Evolutionary conservation across 2,329 filamentous ascomycete species (phyloP), one percentile per base, ranked within the genome.

Genomic region (Cephalotrichum gorgonifer): DNA sequence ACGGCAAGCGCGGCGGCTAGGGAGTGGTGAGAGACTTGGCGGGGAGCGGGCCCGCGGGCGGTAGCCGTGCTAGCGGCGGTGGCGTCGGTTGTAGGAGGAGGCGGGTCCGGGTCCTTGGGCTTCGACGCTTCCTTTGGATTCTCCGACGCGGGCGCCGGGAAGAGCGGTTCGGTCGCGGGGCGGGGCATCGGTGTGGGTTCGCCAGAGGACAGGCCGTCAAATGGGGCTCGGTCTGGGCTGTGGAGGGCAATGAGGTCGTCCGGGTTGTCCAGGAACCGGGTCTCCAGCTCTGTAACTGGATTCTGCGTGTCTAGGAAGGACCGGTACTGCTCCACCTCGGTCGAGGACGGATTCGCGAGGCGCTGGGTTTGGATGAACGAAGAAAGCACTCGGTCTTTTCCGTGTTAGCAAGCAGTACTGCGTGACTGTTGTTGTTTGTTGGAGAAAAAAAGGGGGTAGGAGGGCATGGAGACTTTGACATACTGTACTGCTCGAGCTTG

Each of bases 401-500:
- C 3, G 31, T 17, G 45, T 42, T 33, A 35, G 28, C 28, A 45
- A 35, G n/a, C 33, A 2, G 44, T 51, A 50, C 57, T 46, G 57
- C 48, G n/a, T n/a, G n/a, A n/a, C 14, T 41, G 48, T 7, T 5
- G 15, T 17, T 8, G 9, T 17, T 26, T 23, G 15, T 11, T 27
- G 17, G 25, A 41, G 3, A 11, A 7, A 31, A 7, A 12, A 14
- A 35, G 25, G 5, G 33, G n/a, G 25, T 11, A 2, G n/a, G 5
- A 12, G 12, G 6, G 26, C 8, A 14, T 44, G 28, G 23, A n/a
- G 4, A 26, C n/a, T n/a, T n/a, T n/a, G 15, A 41, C 76, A 62
- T 64, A 84, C 81, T 83, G 59, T 87, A 88, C 57, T 85, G 80
- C 28, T 74, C 73, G 8, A 86, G 64, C 60, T 86, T 86, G 54